Base-by-base conservation (phyloP, 176 grass and related monocot species). In the Eragrostis curvula region DNA sequence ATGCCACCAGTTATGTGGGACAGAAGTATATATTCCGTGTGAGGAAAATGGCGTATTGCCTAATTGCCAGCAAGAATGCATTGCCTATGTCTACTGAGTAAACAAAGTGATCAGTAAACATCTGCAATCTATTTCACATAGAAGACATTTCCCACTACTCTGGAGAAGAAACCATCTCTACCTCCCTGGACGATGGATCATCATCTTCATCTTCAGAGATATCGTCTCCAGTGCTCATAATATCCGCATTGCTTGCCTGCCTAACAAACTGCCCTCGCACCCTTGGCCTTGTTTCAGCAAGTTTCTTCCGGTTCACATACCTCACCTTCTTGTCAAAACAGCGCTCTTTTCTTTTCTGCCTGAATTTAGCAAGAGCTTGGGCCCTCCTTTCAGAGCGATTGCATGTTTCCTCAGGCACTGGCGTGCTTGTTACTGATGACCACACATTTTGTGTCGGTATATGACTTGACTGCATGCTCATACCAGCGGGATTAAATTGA, bases 291-390 rank as follows among this genome's bases (percentile, higher is more conserved):
- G 85, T 93, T 75, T 98, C 91, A 53, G 96, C 96, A 68, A 96
- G 85, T 70, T 82, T 88, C 85, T 98, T 98, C 49, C 93, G 40
- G 67, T 93, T 98, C 49, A 87, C 81, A 81, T 98, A 98, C 59
- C 96, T 93, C 73, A 98, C 94, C 69, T 98, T 98, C 88, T 98
- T 98, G 72, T 98, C 91, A 73, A 98, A 98, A 70, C 96, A 96
- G 12, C 91, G 89, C 10, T 93, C 93, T 71, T 96, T 98, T 65
- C 93, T 90, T 88, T 98, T 98, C 74, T 78, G 88, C 79, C 93
- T 93, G 79, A 96, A 98, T 64, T 98, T 98, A n/a, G 94, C 89
- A 58, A 98, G 89, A 48, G 96, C 93, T 56, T 89, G 91, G 39
- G 87, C 93, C 55, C 93, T 88, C 83, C 87, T 91, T 32, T 93